A percentile compares a stretch with the other conserved stretches of the same genome.
Evolutionary conservation across 2,329 filamentous ascomycete genomes (phyloP).

Genomic region (Neonectria sp.): DNA sequence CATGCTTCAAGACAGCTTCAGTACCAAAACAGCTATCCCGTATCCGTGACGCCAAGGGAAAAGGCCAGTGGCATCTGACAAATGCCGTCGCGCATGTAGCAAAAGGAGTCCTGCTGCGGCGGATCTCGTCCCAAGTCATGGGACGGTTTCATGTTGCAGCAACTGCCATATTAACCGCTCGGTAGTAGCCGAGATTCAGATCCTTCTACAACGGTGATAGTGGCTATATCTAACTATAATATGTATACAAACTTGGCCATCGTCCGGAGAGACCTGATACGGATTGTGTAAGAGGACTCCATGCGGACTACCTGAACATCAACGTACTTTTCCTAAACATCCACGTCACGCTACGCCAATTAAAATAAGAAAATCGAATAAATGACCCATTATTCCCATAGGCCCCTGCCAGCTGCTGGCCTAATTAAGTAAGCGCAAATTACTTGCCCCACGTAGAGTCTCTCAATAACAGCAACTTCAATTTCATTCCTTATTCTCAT

Average conservation of each 20-base stretch:
- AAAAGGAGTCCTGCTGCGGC: slow-evolving; percentile 36
- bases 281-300: slow-evolving; percentile 23
- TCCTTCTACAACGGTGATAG: neutral
- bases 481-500: too few species aligned
- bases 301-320: too few species aligned
- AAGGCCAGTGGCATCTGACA: slow-evolving; percentile 22
- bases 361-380: too few species aligned
- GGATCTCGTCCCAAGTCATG: slow-evolving; percentile 32
- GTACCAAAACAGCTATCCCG: neutral
- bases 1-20: slow-evolving; percentile 6
- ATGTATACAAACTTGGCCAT: slow-evolving; percentile 10
- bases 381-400: too few species aligned
- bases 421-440: too few species aligned
- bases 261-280: slow-evolving; percentile 19
- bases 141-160: slow-evolving; percentile 21
- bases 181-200: slow-evolving; percentile 15
- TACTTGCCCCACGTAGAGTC: too few species aligned
- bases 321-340: too few species aligned
- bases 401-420: too few species aligned
- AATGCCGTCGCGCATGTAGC: slow-evolving; percentile 32
- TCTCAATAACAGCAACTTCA: too few species aligned
- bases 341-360: too few species aligned
- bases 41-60: slow-evolving; percentile 3
- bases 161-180: slow-evolving; percentile 2
- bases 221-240: slow-evolving; percentile 1